Percentiles rank a stretch among this genome's conserved stretches.
Conservation (phyloP, 1,284 basidiomycete species). For the Moniliophthora roreri region DNA sequence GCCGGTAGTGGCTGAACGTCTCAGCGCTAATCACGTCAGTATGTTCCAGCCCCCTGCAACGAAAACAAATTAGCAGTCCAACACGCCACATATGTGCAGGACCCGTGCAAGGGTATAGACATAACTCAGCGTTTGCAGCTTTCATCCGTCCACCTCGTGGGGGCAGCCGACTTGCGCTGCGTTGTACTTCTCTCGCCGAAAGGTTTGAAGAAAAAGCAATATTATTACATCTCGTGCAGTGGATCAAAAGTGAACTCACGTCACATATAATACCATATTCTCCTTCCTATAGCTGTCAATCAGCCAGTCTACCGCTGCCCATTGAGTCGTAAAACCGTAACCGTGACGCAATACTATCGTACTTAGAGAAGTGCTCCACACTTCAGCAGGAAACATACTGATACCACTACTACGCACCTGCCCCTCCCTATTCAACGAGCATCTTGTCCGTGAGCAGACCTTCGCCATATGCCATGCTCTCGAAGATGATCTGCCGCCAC, state of each 20-base stretch:
- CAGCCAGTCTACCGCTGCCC: background rate
- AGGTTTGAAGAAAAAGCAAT: slow-evolving; percentile 31
- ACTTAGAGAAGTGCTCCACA: slow-evolving; percentile 6
- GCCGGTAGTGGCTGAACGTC: too few relatives aligned
- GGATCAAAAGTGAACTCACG: slow-evolving; percentile 50
- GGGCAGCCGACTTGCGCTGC: too few relatives aligned
- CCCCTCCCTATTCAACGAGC: slow-evolving; percentile 57
- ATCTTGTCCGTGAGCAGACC: slow-evolving; percentile 77
- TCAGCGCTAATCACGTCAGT: too few relatives aligned
- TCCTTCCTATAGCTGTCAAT: slow-evolving; percentile 26
- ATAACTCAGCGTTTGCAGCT: too few relatives aligned
- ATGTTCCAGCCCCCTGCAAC: too few relatives aligned
- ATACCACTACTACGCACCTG: slow-evolving; percentile 15
- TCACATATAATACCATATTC: slow-evolving; percentile 27
- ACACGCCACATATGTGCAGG: too few relatives aligned
- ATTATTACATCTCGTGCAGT: slow-evolving; percentile 42
- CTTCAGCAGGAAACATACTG: slow-evolving; percentile 9
- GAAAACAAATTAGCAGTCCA: too few relatives aligned
- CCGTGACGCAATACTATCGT: slow-evolving; percentile 1
- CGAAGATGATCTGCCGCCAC: slow-evolving; percentile 89
- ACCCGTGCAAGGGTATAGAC: too few relatives aligned
- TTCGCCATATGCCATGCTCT: slow-evolving; percentile 86
- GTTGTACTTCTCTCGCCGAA: slow-evolving; percentile 13
- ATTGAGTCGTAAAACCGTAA: background rate
- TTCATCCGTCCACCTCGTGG: too few relatives aligned